Base-by-base conservation (phyloP, 2,329 filamentous ascomycete species). In the Botryotinia narcissicola region DNA sequence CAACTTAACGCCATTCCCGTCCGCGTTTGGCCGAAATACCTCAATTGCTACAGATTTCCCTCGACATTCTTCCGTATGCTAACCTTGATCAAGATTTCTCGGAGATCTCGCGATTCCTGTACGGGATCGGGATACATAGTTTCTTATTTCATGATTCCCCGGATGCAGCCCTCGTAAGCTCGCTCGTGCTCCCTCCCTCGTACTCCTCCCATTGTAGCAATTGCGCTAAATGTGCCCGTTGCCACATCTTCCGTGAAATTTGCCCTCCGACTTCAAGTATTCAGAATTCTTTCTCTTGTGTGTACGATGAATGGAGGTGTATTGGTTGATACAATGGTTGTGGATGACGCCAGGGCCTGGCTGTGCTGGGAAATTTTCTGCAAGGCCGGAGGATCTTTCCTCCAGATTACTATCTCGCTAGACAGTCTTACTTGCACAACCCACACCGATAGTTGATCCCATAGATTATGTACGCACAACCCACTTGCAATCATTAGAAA, bases 361-460 rank as follows among this genome's bases (percentile, higher is more conserved):
- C 48, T 68, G 48, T 68, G 63, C 63, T 35, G 29, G 22, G 62
- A 35, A 48, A 25, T 37, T 51, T 51, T 32, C 44, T 66, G 22
- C 10, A 51, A 48, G 6, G n/a, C 35, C 64, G 48, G 64, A 57
- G 35, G 66, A 68, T 57, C 25, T 42, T 57, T 57, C 48, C 48
- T 57, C 35, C 66, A 68, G 66, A 68, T 68, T 57, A 42, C 35
- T 68, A 68, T 48, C 44, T 66, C 62, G 62, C 42, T 35, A 48
- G 29, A 32, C 12, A 35, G 22, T 8, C 22, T 68, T 37, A 20
- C 32, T 35, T 54, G 42, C 46, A 20, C 29, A 66, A 48, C 44
- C 7, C 63, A 46, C 44, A 32, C 48, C 20, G 32, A 51, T 35
- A 42, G 35, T 25, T 32, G 14, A 54, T 40, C 18, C 46, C 64